phyloP scores from a whole-genome alignment of 2,329 filamentous ascomycete genomes.

The Xylariaceae sp. region DNA sequence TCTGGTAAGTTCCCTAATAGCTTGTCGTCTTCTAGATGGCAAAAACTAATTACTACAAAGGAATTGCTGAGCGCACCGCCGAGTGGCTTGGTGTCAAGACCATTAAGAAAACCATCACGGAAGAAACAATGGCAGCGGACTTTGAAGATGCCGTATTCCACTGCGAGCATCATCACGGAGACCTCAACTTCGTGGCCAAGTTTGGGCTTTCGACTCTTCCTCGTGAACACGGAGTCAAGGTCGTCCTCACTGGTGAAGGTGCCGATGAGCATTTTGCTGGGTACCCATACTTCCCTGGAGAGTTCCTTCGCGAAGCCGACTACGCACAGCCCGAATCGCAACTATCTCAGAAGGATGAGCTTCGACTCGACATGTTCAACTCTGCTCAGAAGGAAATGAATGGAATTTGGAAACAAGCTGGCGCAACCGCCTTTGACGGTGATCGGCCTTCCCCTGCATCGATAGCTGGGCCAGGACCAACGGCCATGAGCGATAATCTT shows the following conservation, averaged over 20 bases:
- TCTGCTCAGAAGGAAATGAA: not conserved
- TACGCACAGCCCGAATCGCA: not conserved
- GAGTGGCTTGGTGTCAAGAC: constrained; percentile 31
- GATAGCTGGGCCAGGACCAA: not conserved
- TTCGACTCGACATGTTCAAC: not conserved
- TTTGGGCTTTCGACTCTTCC: constrained; percentile 45
- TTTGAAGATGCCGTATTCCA: constrained; percentile 32
- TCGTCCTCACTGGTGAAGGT: constrained; percentile 51
- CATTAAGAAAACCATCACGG: constrained; percentile 25
- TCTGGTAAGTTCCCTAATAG: constrained; percentile 22
- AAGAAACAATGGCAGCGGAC: constrained; percentile 26
- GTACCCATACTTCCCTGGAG: constrained; percentile 43
- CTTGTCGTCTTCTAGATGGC: not conserved
- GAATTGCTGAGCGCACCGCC: constrained; percentile 32
- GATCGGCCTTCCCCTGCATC: not conserved
- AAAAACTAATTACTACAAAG: not conserved
- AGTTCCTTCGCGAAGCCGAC: constrained; percentile 45
- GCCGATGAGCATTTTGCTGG: constrained; percentile 53
- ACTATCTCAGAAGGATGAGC: not conserved
- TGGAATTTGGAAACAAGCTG: not conserved
- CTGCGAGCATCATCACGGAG: constrained; percentile 33
- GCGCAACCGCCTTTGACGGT: not conserved
- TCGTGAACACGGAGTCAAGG: constrained; percentile 45
- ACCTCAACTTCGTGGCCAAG: constrained; percentile 51
- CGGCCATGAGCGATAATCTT: not conserved